Base-by-base conservation (phyloP, 2,329 filamentous ascomycete genomes). In the Gaeumannomyces tritici region DNA sequence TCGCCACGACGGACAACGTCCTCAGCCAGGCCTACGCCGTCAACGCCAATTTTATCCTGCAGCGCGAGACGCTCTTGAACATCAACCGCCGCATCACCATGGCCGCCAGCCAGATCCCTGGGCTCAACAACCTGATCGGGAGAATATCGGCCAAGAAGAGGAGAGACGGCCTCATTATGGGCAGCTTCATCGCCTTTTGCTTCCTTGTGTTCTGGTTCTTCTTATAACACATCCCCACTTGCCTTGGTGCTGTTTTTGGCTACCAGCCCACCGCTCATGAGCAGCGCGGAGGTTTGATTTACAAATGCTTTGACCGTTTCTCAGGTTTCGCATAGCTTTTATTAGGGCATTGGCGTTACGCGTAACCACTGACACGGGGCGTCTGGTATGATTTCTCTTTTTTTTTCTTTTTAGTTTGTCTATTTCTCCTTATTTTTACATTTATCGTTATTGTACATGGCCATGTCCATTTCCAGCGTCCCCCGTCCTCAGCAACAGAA, bases 1-100 rank as follows among this genome's bases (percentile, higher is more conserved):
- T 98, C 75, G 89, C 86, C 68, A 87, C 96, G 80, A 89, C 91
- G 59, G 95, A 99, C 74, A 89, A 85, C 65, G 92, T 99, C 42
- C 81, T 99, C 64, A 93, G 89, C 72, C 95, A 98, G 79, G 95
- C 95, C 9, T 99, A 99, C 76, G 93, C 93, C 13, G 91, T 98
- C 61, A 96, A 96, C 73, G 92, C 98, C 77, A 93, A 82, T 74
- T 98, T 99, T 73, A 82, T 84, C 18, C 71, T 92, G 62, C 95
- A 99, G 80, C 83, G 93, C 65, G 93, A 98, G 79, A 93, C 89
- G 29, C 76, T 99, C 65, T 84, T 88, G 57, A 96, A 85, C 73
- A 93, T 99, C 71, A 96, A 97, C 74, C 82, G 93, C 65, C 83
- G 93, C 66, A 98, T 99, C 74, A 92, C 91, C 5, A 81, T 89